Conservation (phyloP, 192 early-diverging fungal genomes). For the Coemansia sp. region DNA sequence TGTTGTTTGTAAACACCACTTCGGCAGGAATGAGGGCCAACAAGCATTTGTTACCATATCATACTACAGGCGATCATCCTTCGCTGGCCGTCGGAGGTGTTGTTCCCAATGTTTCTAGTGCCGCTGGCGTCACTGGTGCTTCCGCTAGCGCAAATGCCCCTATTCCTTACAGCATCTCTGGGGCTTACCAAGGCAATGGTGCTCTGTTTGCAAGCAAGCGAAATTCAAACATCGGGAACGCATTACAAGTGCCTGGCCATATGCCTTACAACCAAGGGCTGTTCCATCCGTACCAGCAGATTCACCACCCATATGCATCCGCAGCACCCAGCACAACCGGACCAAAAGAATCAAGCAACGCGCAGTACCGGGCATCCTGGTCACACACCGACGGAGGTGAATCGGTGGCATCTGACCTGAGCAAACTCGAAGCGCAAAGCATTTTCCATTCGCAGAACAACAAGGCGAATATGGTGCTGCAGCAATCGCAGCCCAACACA, state of each 20-base stretch:
- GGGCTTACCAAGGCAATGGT: background rate
- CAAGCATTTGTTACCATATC: background rate
- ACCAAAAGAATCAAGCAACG: slow-evolving; percentile 13
- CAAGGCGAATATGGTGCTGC: slow-evolving; percentile 12
- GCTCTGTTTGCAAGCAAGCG: background rate
- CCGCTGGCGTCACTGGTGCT: background rate
- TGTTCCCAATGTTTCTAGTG: background rate
- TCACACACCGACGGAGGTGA: slow-evolving; percentile 37
- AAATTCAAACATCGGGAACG: background rate
- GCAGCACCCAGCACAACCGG: background rate
- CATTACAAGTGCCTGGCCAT: background rate
- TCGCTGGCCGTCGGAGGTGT: background rate
- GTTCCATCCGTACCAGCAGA: slow-evolving; percentile 4
- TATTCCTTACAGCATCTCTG: background rate
- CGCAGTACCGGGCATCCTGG: slow-evolving; percentile 41
- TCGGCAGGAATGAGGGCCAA: background rate
- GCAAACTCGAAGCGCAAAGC: slow-evolving; percentile 30
- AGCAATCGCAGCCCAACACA: slow-evolving; percentile 19
- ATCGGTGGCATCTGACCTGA: slow-evolving; percentile 19
- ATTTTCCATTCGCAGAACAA: slow-evolving; percentile 13
- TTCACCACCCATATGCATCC: background rate
- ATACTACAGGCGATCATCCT: background rate
- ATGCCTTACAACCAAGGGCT: slow-evolving; percentile 2
- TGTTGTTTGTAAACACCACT: slow-evolving; percentile 36
- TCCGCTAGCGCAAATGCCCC: background rate